These are phyloP conservation scores for Malus hybrid DNA, from an alignment of 331 rosid species.

Conservation along the genomic window DNA sequence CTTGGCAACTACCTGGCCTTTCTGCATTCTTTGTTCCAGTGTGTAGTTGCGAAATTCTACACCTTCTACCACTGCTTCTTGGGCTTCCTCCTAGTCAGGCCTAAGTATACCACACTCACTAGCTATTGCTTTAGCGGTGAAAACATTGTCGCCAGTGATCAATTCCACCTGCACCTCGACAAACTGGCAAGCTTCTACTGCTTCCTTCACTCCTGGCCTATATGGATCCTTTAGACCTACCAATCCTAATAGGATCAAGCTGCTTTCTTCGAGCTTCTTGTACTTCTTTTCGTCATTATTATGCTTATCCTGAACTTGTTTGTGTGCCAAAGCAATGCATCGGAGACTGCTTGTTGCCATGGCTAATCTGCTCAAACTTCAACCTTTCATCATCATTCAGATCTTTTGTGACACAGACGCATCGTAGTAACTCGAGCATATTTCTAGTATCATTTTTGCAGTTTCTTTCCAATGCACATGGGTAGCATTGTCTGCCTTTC, in stretches of 20 bases:
- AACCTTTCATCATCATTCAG: neutral
- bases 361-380: constrained; percentile 14
- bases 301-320: neutral
- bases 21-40: constrained; percentile 17
- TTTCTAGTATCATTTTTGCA: constrained; percentile 27
- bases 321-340: constrained; percentile 22
- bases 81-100: neutral
- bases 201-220: constrained; percentile 13
- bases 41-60: constrained; percentile 23
- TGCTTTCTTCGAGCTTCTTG: neutral
- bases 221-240: constrained; percentile 27
- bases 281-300: neutral
- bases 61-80: constrained; percentile 23
- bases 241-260: constrained; percentile 21
- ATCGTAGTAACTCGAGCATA: constrained; percentile 33
- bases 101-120: constrained; percentile 22
- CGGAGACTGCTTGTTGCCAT: constrained; percentile 21
- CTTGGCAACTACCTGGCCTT: constrained; percentile 31
- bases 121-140: constrained; percentile 26
- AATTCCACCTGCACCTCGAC: constrained; percentile 15
- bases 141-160: constrained; percentile 25
- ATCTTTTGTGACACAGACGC: neutral
- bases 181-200: constrained; percentile 19
- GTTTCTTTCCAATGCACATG: constrained; percentile 43
- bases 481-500: constrained; percentile 11